A percentile compares a stretch with the other conserved stretches of the same genome.
Conservation (phyloP, 306 rosid species). For the Inga leiocalycina region DNA sequence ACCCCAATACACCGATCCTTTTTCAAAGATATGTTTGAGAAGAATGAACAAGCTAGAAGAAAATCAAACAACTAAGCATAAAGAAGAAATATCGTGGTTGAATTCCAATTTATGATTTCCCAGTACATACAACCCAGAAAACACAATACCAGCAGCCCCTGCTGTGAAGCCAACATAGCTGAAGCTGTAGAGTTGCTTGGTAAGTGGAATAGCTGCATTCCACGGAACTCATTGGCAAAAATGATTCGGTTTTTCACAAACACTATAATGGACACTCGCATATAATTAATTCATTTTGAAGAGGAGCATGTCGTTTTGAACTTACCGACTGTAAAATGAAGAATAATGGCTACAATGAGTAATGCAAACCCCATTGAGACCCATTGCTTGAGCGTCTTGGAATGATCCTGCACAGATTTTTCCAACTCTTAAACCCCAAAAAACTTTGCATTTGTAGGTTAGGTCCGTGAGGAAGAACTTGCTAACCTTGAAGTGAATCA, state of each 20-base stretch:
- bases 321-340: conserved; percentile 68
- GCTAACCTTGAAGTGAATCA: conserved; percentile 74
- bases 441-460: background rate
- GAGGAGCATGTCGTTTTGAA: background rate
- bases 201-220: conserved; percentile 70
- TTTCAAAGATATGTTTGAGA: background rate
- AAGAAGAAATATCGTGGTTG: background rate
- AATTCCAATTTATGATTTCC: conserved; percentile 30
- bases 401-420: conserved; percentile 51
- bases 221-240: background rate
- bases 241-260: background rate
- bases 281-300: background rate
- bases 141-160: conserved; percentile 70
- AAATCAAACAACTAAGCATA: background rate
- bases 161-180: conserved; percentile 80
- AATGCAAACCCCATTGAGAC: conserved; percentile 58
- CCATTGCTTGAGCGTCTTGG: conserved; percentile 77
- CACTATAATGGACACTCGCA: background rate
- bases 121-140: conserved; percentile 63
- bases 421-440: background rate
- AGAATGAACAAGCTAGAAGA: background rate
- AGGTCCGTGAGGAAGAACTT: background rate
- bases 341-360: conserved; percentile 56
- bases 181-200: conserved; percentile 80
- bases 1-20: conserved; percentile 72